Evolutionary conservation across 1,139 yeast genomes (phyloP).

Genomic region (Torulaspora pretoriensis): DNA sequence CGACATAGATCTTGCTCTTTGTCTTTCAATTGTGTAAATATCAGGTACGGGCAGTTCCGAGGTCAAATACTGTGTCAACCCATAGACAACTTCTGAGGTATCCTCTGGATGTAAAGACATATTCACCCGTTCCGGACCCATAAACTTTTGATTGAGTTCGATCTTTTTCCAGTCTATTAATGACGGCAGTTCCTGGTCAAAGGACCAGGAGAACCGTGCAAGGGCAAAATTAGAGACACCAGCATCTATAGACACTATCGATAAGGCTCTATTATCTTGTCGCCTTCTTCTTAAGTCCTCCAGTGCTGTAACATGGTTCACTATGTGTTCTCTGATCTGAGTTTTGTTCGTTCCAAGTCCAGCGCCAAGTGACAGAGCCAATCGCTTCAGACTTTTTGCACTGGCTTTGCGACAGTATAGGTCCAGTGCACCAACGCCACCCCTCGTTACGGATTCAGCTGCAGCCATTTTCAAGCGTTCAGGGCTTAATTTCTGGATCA

Average conservation of each 20-base stretch:
- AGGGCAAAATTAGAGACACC: slow-evolving; percentile 45
- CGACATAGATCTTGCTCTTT: slow-evolving; percentile 49
- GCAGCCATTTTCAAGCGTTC: slow-evolving; percentile 1
- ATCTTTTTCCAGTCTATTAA: slow-evolving; percentile 45
- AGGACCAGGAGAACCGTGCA: slow-evolving; percentile 26
- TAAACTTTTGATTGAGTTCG: slow-evolving; percentile 38
- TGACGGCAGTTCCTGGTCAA: slow-evolving; percentile 29
- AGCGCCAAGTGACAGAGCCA: slow-evolving; percentile 27
- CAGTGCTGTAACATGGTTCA: slow-evolving; percentile 16
- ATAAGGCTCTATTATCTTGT: slow-evolving; percentile 19
- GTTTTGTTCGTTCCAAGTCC: slow-evolving; percentile 22
- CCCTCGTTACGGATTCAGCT: background rate
- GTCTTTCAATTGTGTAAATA: slow-evolving; percentile 50
- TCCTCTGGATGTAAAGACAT: slow-evolving; percentile 19
- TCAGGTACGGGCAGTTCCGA: slow-evolving; percentile 33
- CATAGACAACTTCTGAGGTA: slow-evolving; percentile 23
- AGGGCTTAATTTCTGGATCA: background rate
- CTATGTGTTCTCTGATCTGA: slow-evolving; percentile 14
- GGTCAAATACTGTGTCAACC: slow-evolving; percentile 19
- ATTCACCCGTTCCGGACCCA: slow-evolving; percentile 15
- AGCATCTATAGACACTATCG: slow-evolving; percentile 41
- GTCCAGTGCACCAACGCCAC: slow-evolving; percentile 11
- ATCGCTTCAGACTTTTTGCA: slow-evolving; percentile 16
- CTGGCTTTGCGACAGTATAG: slow-evolving; percentile 27
- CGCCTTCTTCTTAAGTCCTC: slow-evolving; percentile 9